Base-by-base conservation (phyloP, 2,329 filamentous ascomycete species). In the Diaporthe australafricana region DNA sequence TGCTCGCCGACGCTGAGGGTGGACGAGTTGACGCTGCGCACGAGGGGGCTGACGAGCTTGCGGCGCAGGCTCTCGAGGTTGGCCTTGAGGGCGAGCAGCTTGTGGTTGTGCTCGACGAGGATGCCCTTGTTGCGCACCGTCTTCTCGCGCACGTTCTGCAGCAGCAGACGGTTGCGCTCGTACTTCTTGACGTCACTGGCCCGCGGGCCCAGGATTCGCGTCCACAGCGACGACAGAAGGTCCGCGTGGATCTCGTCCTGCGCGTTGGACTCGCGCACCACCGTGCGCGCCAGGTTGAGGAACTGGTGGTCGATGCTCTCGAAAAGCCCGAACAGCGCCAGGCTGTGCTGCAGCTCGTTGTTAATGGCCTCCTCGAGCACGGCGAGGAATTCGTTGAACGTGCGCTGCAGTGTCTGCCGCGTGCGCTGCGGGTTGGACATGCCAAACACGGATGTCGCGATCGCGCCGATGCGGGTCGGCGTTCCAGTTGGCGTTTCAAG, bases 281-380 rank as follows among this genome's bases (percentile, higher is more conserved):
- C 95, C 6, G 91, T 93, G 73, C 95, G 92, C 74, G 94, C 94
- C 0, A 98, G 88, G 80, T 96, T 97, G 74, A 95, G 88, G 82
- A 98, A 98, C 80, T 97, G 94, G 68, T 91, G 89, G 83, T 98
- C 96, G 76, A 98, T 95, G 72, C 91, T 90, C 80, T 98, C 95
- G 81, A 98, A 98, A n/a, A 98, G 90, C 4, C 90, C 90, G 81
- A 98, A 97, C 17, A 98, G 89, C 1, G 91, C 89, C 1, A 95
- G 89, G 50, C 92, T 93, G 82, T 96, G 92, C 68, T 91, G 91
- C 25, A 98, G 87, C 82, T 98, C 95, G 75, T 89, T 92, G 77
- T 92, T 90, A 80, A 98, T 97, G 72, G 93, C 93, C 74, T 98
- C 94, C 83, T 98, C 96, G 27, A 98, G 90, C 0, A 96, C 93